Base-by-base conservation (phyloP, 495 filamentous ascomycete genomes). In the Polyplosphaeria fusca region DNA sequence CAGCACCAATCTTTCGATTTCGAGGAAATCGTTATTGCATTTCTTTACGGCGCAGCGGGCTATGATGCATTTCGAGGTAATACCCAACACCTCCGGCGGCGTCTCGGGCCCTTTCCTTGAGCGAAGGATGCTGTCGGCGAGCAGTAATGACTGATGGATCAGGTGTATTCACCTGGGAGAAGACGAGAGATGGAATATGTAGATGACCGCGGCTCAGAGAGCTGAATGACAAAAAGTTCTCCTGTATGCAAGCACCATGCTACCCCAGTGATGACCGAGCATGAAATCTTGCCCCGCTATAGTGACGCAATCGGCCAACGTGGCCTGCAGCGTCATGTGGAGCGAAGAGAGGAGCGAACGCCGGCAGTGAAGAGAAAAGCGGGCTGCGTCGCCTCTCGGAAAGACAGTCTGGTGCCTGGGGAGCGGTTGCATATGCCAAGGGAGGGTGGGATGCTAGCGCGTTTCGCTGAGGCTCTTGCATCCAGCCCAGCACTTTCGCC, bases 401-500 rank as follows among this genome's bases (percentile, higher is more conserved):
- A n/a, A n/a, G n/a, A n/a, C n/a, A n/a, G n/a, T n/a, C 23, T 57
- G 53, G 43, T 40, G 53, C 53, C 53, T 57, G 30, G 16, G 5
- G 22, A 25, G 19, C 12, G 16, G 35, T 40, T 44, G 47, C 55
- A 49, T 43, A 26, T 18, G 47, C 55, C 47, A 52, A 58, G 55
- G 2, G 22, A 35, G 39, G n/a, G 45, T 42, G 35, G 45, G 52
- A 55, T 47, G 42, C 43, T 27, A 38, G 47, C 38, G 47, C 37
- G 55, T 58, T 46, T 51, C 45, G 44, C 11, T 14, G 41, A 5
- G 52, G 55, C 55, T 58, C 38, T 22, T 26, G 14, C n/a, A n/a
- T n/a, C n/a, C n/a, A n/a, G n/a, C 39, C 55, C 39, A 51, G 55
- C 55, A 52, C 55, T 47, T 58, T 58, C 32, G 19, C n/a, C 23